phyloP scores from a whole-genome alignment of 768 basidiomycete species.

The Hygrophoropsis aurantiaca region DNA sequence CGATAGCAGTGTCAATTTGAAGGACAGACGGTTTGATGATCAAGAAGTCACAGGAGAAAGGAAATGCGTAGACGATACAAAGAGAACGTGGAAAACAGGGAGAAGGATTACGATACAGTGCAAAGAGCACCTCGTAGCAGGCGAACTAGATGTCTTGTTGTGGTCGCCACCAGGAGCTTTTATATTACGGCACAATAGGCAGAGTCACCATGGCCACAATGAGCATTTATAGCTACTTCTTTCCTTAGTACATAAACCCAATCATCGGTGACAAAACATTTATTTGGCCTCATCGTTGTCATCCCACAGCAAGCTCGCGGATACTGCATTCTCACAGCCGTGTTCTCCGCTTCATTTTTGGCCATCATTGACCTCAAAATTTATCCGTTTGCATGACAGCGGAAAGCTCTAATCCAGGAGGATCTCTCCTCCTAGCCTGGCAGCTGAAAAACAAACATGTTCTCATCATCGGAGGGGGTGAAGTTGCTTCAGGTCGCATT shows the following conservation, averaged over 20 bases:
- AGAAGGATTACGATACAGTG: not conserved
- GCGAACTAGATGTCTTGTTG: not conserved
- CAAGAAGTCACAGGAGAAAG: not conserved
- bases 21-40: conserved; percentile 1
- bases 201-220: conserved; percentile 23
- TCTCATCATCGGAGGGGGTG: conserved; percentile 92
- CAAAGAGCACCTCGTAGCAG: too few relatives aligned
- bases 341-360: not conserved
- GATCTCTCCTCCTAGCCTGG: conserved; percentile 90
- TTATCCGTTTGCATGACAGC: conserved; percentile 8
- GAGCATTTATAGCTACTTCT: not conserved
- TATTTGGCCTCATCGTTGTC: not conserved
- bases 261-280: not conserved
- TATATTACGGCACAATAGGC: not conserved
- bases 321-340: not conserved
- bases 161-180: not conserved
- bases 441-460: conserved; percentile 83
- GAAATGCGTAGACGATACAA: not conserved
- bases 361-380: not conserved
- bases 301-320: not conserved
- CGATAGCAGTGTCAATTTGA: too few relatives aligned
- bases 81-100: not conserved
- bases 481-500: conserved; percentile 86
- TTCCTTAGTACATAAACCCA: conserved; percentile 2
- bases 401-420: conserved; percentile 32